phyloP scores from a whole-genome alignment of 176 grass and related monocot species.

The Carex myosuroides region DNA sequence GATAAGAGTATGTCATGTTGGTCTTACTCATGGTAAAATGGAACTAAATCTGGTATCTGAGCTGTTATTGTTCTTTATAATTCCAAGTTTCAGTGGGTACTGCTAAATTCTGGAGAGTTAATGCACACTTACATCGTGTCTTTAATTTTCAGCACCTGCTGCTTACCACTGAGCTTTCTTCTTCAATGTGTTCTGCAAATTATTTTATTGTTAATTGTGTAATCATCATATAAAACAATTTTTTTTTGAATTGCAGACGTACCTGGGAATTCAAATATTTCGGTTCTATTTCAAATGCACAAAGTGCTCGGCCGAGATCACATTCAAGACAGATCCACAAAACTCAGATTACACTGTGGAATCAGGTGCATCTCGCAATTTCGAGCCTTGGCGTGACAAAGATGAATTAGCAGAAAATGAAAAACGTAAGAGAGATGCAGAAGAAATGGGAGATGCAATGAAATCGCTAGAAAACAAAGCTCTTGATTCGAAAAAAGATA shows the following conservation, averaged over 20 bases:
- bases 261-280: conserved; percentile 41
- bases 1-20: background rate
- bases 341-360: conserved; percentile 50
- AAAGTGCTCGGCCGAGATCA: conserved; percentile 39
- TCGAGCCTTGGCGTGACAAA: conserved; percentile 41
- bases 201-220: background rate
- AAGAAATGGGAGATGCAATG: conserved; percentile 60
- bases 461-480: conserved; percentile 48
- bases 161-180: background rate
- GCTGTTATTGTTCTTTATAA: background rate
- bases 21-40: background rate
- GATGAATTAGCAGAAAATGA: conserved; percentile 28
- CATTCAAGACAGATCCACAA: conserved; percentile 46
- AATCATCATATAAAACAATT: background rate
- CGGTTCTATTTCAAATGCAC: conserved; percentile 53
- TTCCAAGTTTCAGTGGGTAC: background rate
- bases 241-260: conserved; percentile 25
- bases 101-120: background rate
- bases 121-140: background rate
- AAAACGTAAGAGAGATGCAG: conserved; percentile 37
- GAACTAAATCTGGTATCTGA: background rate
- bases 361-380: conserved; percentile 40
- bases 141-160: background rate
- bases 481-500: conserved; percentile 38
- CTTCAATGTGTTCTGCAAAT: background rate